Conservation (phyloP, 495 filamentous ascomycete genomes). For the Penicillium antarcticum region DNA sequence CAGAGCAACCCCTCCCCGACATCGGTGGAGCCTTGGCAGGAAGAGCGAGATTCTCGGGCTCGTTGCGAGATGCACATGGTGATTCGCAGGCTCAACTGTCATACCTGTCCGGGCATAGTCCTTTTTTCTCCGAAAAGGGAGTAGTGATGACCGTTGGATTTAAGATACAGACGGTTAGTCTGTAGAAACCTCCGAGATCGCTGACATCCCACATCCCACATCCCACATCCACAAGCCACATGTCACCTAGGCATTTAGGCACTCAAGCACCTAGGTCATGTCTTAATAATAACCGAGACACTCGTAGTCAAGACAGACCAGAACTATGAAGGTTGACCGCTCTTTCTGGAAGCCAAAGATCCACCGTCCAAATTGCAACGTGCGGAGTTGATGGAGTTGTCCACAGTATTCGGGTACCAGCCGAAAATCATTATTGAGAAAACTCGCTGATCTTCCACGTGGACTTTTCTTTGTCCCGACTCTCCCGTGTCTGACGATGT, state of each 20-base stretch:
- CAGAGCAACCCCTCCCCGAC: neutral
- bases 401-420: too few species aligned
- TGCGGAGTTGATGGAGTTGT: neutral
- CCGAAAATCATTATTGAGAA: too few species aligned
- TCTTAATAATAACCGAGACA: neutral
- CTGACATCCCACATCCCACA: neutral
- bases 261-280: too few species aligned
- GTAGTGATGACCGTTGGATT: neutral
- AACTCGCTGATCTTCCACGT: conserved; percentile 7
- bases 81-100: neutral
- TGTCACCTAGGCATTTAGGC: neutral
- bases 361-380: neutral
- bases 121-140: neutral
- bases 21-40: neutral
- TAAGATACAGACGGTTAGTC: too few species aligned
- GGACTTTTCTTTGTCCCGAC: neutral
- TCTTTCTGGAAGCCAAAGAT: neutral
- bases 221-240: neutral
- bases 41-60: neutral
- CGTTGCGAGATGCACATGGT: neutral
- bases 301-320: too few species aligned
- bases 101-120: neutral
- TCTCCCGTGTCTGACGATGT: conserved; percentile 1
- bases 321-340: neutral
- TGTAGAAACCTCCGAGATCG: too few species aligned